phyloP scores from a whole-genome alignment of 2,329 filamentous ascomycete species.

The Blastomyces parvus region DNA sequence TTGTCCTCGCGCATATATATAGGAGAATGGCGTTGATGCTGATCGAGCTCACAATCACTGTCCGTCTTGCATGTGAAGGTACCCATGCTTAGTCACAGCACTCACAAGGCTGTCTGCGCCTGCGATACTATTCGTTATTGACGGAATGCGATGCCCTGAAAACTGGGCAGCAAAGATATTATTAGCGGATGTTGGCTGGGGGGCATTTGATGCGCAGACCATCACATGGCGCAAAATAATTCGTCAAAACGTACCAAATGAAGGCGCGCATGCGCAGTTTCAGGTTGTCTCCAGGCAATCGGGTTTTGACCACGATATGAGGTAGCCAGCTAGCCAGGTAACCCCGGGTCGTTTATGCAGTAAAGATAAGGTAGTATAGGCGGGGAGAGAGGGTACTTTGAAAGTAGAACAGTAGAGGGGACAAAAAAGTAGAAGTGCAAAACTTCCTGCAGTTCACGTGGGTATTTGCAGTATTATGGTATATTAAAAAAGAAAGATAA shows the following conservation, averaged over 20 bases:
- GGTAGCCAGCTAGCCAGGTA: neutral
- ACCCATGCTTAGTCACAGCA: constrained; percentile 10
- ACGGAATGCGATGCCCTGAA: neutral
- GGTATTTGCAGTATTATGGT: neutral
- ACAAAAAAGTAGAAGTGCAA: neutral
- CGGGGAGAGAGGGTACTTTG: no score
- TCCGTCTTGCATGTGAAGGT: constrained; percentile 14
- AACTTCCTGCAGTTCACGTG: neutral
- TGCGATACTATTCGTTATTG: neutral
- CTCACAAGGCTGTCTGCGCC: neutral
- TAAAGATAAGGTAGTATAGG: neutral
- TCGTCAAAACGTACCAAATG: constrained; percentile 4
- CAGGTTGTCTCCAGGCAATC: neutral
- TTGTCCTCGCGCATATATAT: constrained; percentile 8
- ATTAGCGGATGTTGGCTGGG: neutral
- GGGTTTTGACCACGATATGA: neutral
- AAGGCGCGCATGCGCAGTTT: neutral
- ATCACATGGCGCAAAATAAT: constrained; percentile 4
- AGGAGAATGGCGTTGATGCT: constrained; percentile 7
- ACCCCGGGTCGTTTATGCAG: neutral
- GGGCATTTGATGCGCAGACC: neutral
- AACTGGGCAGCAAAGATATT: constrained; percentile 1
- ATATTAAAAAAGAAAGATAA: neutral
- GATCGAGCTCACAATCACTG: constrained; percentile 2
- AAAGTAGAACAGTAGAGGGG: neutral